phyloP scores from a whole-genome alignment of 2,329 filamentous ascomycete species.

The Dendryphion nanum region DNA sequence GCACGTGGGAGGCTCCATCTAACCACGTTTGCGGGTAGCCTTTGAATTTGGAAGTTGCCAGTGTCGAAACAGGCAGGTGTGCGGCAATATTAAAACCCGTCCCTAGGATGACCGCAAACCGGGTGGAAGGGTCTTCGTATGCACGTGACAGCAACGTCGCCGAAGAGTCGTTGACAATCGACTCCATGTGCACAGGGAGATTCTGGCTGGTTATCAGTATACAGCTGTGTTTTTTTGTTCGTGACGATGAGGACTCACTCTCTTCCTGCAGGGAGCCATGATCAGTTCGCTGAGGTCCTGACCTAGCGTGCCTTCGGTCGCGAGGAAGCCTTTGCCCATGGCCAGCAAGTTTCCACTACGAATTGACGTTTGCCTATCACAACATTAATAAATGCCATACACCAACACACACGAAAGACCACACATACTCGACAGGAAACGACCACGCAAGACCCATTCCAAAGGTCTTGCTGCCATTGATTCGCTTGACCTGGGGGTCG shows the following conservation, averaged over 20 bases:
- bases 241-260: slow-evolving; percentile 26
- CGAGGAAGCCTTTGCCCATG: slow-evolving; percentile 66
- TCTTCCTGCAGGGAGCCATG: slow-evolving; percentile 56
- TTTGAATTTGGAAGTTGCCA: slow-evolving; percentile 58
- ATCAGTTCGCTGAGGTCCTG: slow-evolving; percentile 61
- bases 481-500: slow-evolving; percentile 38
- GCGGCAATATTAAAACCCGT: slow-evolving; percentile 66
- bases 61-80: slow-evolving; percentile 56
- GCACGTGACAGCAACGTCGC: slow-evolving; percentile 62
- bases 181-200: slow-evolving; percentile 59
- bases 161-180: slow-evolving; percentile 64
- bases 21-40: slow-evolving; percentile 55
- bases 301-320: slow-evolving; percentile 58
- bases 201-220: slow-evolving; percentile 27
- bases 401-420: background rate
- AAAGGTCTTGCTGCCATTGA: slow-evolving; percentile 42
- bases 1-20: slow-evolving; percentile 57
- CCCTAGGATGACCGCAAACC: slow-evolving; percentile 63
- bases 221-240: slow-evolving; percentile 5
- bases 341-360: slow-evolving; percentile 56
- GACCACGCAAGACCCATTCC: slow-evolving; percentile 65
- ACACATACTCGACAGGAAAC: slow-evolving; percentile 58
- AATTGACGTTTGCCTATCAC: slow-evolving; percentile 55
- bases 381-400: background rate
- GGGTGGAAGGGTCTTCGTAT: slow-evolving; percentile 59